Percentiles rank a stretch among this genome's conserved stretches.
These are phyloP conservation scores for Trichophyton schoenleinii DNA, from an alignment of 2,329 filamentous ascomycete species.

Conservation along the genomic window DNA sequence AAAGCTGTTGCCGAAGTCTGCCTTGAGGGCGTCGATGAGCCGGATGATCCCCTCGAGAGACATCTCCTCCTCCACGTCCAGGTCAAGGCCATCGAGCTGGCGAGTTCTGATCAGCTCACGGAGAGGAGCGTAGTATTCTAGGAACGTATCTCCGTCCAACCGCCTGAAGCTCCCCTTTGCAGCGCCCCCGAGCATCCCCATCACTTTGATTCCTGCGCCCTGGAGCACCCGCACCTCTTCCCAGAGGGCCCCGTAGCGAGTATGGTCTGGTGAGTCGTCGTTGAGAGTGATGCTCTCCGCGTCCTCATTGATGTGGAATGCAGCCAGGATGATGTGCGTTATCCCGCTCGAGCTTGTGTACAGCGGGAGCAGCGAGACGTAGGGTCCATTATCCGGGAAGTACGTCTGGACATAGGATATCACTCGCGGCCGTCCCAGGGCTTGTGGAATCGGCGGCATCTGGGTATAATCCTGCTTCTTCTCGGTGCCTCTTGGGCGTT, in stretches of 20 bases:
- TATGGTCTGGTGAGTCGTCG: conserved; percentile 57
- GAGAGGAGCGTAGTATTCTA: conserved; percentile 60
- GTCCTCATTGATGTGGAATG: conserved; percentile 65
- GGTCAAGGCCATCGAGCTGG: conserved; percentile 56
- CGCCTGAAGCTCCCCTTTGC: conserved; percentile 59
- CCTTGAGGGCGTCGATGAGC: conserved; percentile 53
- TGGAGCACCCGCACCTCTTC: conserved; percentile 61
- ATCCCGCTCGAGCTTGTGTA: conserved; percentile 47
- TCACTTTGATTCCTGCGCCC: conserved; percentile 59
- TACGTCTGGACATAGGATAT: conserved; percentile 53
- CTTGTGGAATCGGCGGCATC: conserved; percentile 29
- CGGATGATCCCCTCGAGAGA: conserved; percentile 53
- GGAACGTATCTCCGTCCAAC: conserved; percentile 52
- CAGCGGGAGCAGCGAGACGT: conserved; percentile 51
- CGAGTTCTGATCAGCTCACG: conserved; percentile 50
- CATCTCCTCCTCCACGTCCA: conserved; percentile 70
- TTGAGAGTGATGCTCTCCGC: conserved; percentile 64
- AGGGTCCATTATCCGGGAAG: conserved; percentile 41
- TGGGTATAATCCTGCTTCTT: not conserved
- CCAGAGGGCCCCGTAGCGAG: conserved; percentile 63
- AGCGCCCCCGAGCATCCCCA: conserved; percentile 80
- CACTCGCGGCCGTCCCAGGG: conserved; percentile 24
- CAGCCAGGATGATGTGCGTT: conserved; percentile 77
- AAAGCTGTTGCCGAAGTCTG: conserved; percentile 42
- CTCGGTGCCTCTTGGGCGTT: not conserved